Evolutionary conservation across 2,329 filamentous ascomycete species (phyloP), one percentile per base, ranked within the genome.

Genomic region (Aureobasidium sp.): DNA sequence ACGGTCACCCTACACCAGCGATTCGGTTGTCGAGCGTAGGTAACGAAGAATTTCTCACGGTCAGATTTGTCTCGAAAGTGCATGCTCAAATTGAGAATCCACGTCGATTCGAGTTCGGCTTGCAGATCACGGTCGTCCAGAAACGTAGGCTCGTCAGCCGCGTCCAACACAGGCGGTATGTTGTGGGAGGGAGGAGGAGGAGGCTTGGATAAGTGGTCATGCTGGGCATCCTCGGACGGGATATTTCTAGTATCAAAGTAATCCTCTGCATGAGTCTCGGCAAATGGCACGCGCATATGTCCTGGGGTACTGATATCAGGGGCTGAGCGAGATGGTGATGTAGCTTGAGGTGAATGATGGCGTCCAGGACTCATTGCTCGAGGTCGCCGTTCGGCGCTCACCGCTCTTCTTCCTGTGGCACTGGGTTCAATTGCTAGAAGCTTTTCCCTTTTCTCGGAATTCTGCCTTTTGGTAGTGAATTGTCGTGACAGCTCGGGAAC

Each of bases 11-110:
- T 84, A 61, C 91, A 85, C 90, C 92, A 96, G 65, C 85, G 79
- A 65, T 84, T 88, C 5, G 90, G 86, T 52, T 84, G 83, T 73
- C 96, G 88, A 52, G 92, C 90, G 73, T 90, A 99, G 0, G 94
- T 97, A 66, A 99, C 87, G 74, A 97, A 99, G 78, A 97, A 97
- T 74, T 99, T 99, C 74, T 99, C 94, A 47, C 93, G 84, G 69
- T 90, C 89, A 13, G 92, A 95, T 69, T 88, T 87, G 76, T 99
- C 94, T 63, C 92, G 86, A 74, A 97, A 99, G 74, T 96, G 92
- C 94, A 99, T 97, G 75, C 92, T 97, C 64, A 97, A 82, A 71
- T 99, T 99, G 68, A 99, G 80, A 64, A 99, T 97, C 94, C 94
- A 99, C 70, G 84, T 87, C 64, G 82, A 84, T 70, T 97, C 92